Conservation (phyloP, 108 stramenopile species). For the Aurantiochytrium sp. region DNA sequence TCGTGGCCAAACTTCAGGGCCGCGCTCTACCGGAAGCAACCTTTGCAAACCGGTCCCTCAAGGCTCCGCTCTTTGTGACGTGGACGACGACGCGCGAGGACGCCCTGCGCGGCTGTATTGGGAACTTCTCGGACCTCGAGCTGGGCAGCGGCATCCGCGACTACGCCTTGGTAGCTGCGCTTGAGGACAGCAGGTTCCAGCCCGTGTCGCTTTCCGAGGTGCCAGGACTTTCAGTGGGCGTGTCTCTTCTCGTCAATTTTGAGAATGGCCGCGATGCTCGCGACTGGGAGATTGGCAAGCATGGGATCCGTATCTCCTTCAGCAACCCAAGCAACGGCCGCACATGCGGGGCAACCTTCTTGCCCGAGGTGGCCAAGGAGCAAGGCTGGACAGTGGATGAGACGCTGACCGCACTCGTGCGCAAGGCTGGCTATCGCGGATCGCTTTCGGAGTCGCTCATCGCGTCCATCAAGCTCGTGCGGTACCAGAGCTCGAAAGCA, state of each 20-base stretch:
- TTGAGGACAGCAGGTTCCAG: neutral
- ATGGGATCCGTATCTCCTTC: neutral
- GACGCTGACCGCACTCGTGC: neutral
- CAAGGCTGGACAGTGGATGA: neutral
- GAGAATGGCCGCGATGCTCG: neutral
- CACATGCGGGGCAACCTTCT: neutral
- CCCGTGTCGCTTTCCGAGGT: neutral
- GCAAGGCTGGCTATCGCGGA: neutral
- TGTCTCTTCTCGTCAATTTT: neutral
- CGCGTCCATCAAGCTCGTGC: neutral
- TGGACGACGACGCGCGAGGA: neutral
- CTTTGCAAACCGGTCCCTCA: neutral
- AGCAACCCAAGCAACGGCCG: neutral
- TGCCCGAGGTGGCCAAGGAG: conserved; percentile 13
- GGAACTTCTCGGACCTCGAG: neutral
- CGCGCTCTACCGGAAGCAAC: neutral
- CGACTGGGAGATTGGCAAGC: conserved; percentile 14
- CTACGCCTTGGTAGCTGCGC: neutral
- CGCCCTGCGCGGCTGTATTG: conserved; percentile 7
- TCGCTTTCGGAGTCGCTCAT: neutral
- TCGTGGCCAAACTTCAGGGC: neutral
- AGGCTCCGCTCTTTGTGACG: neutral
- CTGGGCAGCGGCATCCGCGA: neutral
- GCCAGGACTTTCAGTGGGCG: neutral
- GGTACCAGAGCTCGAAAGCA: neutral